Evolutionary conservation across 345 rosid genomes (phyloP).

Genomic region (Eutrema japonicum): DNA sequence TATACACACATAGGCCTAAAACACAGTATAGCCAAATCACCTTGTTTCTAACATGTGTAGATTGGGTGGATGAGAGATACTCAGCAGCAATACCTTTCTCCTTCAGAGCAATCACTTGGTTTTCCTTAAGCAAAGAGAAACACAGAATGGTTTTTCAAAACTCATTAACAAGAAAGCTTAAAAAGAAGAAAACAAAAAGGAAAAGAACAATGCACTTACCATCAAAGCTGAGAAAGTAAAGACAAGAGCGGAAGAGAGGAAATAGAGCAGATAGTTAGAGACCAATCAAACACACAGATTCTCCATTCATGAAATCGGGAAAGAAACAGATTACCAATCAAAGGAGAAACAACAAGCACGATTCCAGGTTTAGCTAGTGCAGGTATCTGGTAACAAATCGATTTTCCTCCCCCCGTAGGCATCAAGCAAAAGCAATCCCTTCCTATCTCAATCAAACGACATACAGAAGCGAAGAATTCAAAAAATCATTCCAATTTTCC

Average conservation of each 20-base stretch:
- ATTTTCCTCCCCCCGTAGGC: constrained; percentile 99
- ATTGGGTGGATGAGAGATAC: constrained; percentile 84
- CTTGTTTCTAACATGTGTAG: constrained; percentile 64
- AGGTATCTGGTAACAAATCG: constrained; percentile 95
- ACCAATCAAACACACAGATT: not conserved
- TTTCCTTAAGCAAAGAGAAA: constrained; percentile 58
- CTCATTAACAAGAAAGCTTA: not conserved
- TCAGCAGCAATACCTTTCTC: constrained; percentile 93
- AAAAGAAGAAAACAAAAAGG: not conserved
- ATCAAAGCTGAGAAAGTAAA: constrained; percentile 71
- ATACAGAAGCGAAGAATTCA: not conserved
- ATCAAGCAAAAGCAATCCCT: constrained; percentile 94
- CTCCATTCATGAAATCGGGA: not conserved
- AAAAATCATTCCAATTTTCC: not conserved
- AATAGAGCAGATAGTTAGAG: constrained; percentile 26
- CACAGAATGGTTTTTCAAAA: constrained; percentile 10
- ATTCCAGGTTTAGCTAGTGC: constrained; percentile 86
- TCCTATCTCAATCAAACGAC: constrained; percentile 32
- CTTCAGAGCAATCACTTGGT: constrained; percentile 85
- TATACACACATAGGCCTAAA: not conserved
- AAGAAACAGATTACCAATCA: constrained; percentile 63
- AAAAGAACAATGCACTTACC: constrained; percentile 53
- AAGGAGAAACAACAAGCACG: constrained; percentile 92
- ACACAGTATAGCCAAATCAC: constrained; percentile 31
- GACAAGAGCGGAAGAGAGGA: constrained; percentile 29